Base-by-base conservation (phyloP, 2,329 filamentous ascomycete species). In the Trichophyton mentagrophytes region DNA sequence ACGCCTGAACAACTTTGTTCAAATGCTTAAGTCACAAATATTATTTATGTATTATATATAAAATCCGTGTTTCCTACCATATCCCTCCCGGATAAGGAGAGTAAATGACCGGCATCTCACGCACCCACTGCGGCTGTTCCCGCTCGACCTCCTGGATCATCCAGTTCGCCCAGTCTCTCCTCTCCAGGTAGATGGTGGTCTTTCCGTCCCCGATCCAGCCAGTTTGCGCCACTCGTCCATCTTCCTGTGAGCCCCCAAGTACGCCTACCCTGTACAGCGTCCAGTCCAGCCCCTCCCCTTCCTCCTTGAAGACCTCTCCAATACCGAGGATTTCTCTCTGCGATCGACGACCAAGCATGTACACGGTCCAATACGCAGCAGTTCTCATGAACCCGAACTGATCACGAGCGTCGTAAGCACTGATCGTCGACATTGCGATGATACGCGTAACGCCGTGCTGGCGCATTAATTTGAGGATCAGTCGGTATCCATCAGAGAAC, bases 361-460 rank as follows among this genome's bases (percentile, higher is more conserved):
- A 61, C 17, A 65, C 56, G 7, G 38, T 20, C 38, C 56, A 62
- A 20, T 64, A 65, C 8, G 66, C 38, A 4, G 66, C 53, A 55
- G 5, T 63, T 11, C 30, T 64, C 1, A 62, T 58, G n/a, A 65
- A 46, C 46, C 53, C 67, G 46, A 64, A 67, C 0, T 57, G 17
- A 49, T 74, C 72, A n/a, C 68, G 63, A 0, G 64, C 60, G 0
- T 62, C 60, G n/a, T 65, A 60, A 27, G 68, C 63, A 6, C 72
- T 71, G 7, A 71, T 47, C 3, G 72, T 74, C 7, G 68, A 64
- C 69, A 73, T 73, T 3, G 68, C 70, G 15, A 73, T 63, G 42
- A 74, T 71, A 8, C 73, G 68, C 3, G 64, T 30, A 47, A 73
- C 69, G 61, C 66, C 62, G 53, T 72, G 66, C 55, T 67, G 27